phyloP scores from a whole-genome alignment of 2,329 filamentous ascomycete genomes.

The Trichothecium sympodiale region DNA sequence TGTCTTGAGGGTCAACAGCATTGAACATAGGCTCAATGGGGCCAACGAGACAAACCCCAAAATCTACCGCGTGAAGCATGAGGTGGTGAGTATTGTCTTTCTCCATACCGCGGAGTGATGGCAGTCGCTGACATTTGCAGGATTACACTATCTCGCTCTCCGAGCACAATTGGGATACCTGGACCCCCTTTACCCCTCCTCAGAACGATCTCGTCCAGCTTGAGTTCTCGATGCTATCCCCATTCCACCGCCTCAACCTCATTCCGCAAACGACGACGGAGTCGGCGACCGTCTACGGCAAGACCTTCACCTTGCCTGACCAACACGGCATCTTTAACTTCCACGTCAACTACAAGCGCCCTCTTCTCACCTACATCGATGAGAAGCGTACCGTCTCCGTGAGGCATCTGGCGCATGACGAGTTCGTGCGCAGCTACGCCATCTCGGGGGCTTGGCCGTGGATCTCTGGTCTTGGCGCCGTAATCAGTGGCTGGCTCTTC shows the following conservation, averaged over 20 bases:
- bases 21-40: constrained; percentile 62
- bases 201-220: constrained; percentile 70
- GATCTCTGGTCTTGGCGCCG: constrained; percentile 79
- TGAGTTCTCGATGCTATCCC: constrained; percentile 97
- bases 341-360: constrained; percentile 91
- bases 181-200: constrained; percentile 61
- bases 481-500: constrained; percentile 69
- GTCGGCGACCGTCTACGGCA: constrained; percentile 62
- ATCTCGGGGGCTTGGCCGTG: constrained; percentile 92
- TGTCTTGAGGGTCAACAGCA: constrained; percentile 70
- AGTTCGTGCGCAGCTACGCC: constrained; percentile 83
- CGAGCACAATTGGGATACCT: constrained; percentile 68
- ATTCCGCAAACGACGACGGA: constrained; percentile 42
- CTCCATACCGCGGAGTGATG: neutral
- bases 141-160: constrained; percentile 81
- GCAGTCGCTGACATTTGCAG: constrained; percentile 31
- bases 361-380: constrained; percentile 79
- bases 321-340: constrained; percentile 99
- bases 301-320: constrained; percentile 75
- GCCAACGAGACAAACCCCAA: constrained; percentile 60
- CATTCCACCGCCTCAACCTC: constrained; percentile 83
- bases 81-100: constrained; percentile 62
- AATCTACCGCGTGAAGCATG: constrained; percentile 93
- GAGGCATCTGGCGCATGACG: constrained; percentile 92
- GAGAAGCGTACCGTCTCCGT: constrained; percentile 94